phyloP scores from a whole-genome alignment of 306 rosid species.

The Macrotyloma uniflorum region DNA sequence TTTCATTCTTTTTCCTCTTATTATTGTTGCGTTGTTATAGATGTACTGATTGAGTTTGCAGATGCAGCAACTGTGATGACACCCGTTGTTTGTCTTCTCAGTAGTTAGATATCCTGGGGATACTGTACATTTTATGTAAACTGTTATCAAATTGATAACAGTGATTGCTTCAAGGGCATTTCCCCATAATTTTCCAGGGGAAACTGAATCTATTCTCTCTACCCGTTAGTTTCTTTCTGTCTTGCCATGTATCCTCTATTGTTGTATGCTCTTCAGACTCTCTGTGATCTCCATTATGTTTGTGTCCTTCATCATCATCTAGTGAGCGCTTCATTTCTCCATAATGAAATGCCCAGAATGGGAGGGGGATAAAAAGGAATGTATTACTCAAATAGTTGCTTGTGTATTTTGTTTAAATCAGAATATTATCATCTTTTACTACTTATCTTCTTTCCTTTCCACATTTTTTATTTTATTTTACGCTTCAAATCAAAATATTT shows the following conservation, averaged over 20 bases:
- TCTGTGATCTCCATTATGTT: conserved; percentile 1
- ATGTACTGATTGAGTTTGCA: conserved; percentile 56
- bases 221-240: conserved; percentile 23
- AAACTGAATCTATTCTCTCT: conserved; percentile 25
- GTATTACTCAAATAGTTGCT: conserved; percentile 34
- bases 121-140: conserved; percentile 62
- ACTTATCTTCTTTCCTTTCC: not conserved
- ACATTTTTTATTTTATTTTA: not conserved
- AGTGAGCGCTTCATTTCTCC: conserved; percentile 33
- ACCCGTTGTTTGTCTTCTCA: conserved; percentile 49
- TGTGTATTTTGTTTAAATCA: conserved; percentile 38
- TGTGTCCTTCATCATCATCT: conserved; percentile 34
- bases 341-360: conserved; percentile 18
- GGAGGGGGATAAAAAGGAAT: not conserved
- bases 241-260: not conserved
- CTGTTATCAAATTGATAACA: conserved; percentile 49
- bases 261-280: conserved; percentile 26
- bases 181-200: conserved; percentile 39
- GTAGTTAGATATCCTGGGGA: conserved; percentile 41
- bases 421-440: conserved; percentile 8
- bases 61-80: conserved; percentile 52
- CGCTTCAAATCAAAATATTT: no score
- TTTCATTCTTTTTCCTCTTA: conserved; percentile 58
- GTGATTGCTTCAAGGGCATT: conserved; percentile 36
- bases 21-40: conserved; percentile 52